These are phyloP conservation scores for Acacia pycnantha DNA, from an alignment of 331 rosid species.

Conservation along the genomic window DNA sequence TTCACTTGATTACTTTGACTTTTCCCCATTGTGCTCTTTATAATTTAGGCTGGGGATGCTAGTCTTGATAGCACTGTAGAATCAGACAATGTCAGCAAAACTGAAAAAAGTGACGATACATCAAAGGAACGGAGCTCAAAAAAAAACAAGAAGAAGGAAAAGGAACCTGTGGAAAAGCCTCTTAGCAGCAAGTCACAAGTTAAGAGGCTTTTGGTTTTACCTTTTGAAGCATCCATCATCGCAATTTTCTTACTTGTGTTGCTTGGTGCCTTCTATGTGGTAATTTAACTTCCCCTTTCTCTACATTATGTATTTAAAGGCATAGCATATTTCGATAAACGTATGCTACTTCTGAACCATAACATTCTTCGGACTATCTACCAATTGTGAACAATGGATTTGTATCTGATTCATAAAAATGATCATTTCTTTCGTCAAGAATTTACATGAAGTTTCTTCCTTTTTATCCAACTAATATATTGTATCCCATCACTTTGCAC, in stretches of 20 bases:
- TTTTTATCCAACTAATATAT: conserved; percentile 1
- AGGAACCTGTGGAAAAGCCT: conserved; percentile 78
- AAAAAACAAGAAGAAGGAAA: conserved; percentile 82
- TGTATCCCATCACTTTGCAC: not conserved
- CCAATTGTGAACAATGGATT: not conserved
- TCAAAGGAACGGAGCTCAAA: conserved; percentile 76
- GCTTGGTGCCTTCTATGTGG: conserved; percentile 99
- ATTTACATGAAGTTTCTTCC: not conserved
- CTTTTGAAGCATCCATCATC: conserved; percentile 74
- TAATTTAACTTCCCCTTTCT: conserved; percentile 33
- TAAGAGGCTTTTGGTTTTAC: conserved; percentile 88
- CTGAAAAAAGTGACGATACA: conserved; percentile 63
- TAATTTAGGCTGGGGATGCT: conserved; percentile 66
- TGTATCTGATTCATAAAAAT: not conserved
- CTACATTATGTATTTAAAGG: conserved; percentile 22
- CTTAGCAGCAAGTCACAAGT: conserved; percentile 53
- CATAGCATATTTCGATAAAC: conserved; percentile 10
- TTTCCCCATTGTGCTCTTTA: conserved; percentile 33
- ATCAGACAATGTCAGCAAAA: conserved; percentile 52
- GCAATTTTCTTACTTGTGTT: conserved; percentile 79
- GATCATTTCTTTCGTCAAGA: not conserved
- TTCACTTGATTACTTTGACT: conserved; percentile 19
- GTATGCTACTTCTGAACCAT: conserved; percentile 14
- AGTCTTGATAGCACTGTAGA: conserved; percentile 45
- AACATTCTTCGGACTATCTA: conserved; percentile 13